Percentiles rank a stretch among this genome's conserved stretches.
These are phyloP conservation scores for Aurinia saxatilis DNA, from an alignment of 345 rosid species.

Conservation along the genomic window DNA sequence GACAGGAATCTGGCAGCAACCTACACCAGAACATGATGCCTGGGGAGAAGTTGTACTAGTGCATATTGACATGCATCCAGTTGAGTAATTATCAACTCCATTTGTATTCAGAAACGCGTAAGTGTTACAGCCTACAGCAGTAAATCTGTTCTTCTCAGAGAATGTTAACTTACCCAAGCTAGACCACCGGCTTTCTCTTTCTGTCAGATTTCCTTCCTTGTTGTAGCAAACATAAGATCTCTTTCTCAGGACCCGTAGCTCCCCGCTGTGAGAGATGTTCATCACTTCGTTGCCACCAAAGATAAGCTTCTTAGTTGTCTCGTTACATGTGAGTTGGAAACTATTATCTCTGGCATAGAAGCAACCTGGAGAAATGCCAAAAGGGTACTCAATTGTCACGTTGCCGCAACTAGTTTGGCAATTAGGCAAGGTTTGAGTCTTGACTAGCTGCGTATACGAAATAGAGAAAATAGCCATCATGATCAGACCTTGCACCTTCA, in stretches of 20 bases:
- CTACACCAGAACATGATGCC: constrained; percentile 1
- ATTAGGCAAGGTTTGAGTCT: neutral
- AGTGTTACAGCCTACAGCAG: constrained; percentile 35
- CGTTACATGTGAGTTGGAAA: too few species aligned
- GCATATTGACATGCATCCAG: too few species aligned
- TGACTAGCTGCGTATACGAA: neutral
- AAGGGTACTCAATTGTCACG: neutral
- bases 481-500: constrained; percentile 4
- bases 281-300: too few species aligned
- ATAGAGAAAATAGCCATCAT: neutral
- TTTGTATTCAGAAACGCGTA: neutral
- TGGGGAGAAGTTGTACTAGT: neutral
- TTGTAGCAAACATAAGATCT: neutral
- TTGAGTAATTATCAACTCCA: neutral
- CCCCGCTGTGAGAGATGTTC: too few species aligned
- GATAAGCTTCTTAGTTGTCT: too few species aligned
- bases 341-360: too few species aligned
- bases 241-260: neutral
- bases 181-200: neutral
- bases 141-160: constrained; percentile 18
- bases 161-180: neutral
- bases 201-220: neutral
- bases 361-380: too few species aligned
- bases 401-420: constrained; percentile 21
- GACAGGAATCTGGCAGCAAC: constrained; percentile 14